Evolutionary conservation across 177 flowering plant species (phyloP).

Genomic region (Tripterygium wilfordii): DNA sequence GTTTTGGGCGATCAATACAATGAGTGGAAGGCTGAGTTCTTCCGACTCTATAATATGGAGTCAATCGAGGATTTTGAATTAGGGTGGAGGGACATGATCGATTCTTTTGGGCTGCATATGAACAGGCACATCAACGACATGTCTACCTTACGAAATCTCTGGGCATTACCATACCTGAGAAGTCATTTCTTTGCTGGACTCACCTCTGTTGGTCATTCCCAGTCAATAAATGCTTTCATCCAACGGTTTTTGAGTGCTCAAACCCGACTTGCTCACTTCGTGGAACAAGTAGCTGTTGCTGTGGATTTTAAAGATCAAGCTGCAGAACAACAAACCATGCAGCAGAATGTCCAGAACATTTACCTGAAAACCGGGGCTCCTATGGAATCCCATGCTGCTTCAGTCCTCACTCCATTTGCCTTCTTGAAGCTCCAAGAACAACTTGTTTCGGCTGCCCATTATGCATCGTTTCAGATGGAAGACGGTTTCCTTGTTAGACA

Average conservation of each 20-base stretch:
- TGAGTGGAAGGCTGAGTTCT: slow-evolving; percentile 57
- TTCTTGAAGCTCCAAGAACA: slow-evolving; percentile 57
- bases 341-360: slow-evolving; percentile 31
- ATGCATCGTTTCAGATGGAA: slow-evolving; percentile 46
- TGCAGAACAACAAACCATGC: slow-evolving; percentile 39
- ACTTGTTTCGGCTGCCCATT: slow-evolving; percentile 59
- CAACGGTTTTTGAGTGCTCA: slow-evolving; percentile 58
- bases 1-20: slow-evolving; percentile 50
- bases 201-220: slow-evolving; percentile 36
- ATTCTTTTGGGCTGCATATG: slow-evolving; percentile 40
- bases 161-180: slow-evolving; percentile 61
- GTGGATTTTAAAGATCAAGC: slow-evolving; percentile 40
- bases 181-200: slow-evolving; percentile 60
- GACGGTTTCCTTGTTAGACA: slow-evolving; percentile 53
- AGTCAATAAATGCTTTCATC: slow-evolving; percentile 41
- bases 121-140: slow-evolving; percentile 51
- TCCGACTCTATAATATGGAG: slow-evolving; percentile 46
- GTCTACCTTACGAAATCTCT: slow-evolving; percentile 43
- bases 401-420: slow-evolving; percentile 63
- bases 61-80: slow-evolving; percentile 51
- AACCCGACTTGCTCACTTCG: slow-evolving; percentile 42
- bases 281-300: slow-evolving; percentile 48
- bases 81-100: slow-evolving; percentile 61
- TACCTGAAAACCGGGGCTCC: slow-evolving; percentile 64
- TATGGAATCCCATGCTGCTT: slow-evolving; percentile 63